Base-by-base conservation (phyloP, 2,329 filamentous ascomycete genomes). In the Podosphaera aphanis region DNA sequence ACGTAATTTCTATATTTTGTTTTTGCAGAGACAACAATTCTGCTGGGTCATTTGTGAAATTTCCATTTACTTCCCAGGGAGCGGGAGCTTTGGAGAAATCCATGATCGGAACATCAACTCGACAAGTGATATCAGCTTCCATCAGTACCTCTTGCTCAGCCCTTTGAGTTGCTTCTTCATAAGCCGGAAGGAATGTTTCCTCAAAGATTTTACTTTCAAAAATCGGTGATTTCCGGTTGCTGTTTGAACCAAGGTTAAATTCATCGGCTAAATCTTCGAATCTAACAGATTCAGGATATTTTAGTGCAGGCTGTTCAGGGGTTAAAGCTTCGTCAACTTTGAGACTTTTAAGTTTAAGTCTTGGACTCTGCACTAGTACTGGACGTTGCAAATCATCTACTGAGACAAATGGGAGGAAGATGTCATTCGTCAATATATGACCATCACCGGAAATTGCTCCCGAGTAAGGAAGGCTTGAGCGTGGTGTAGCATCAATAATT, bases 361-460 rank as follows among this genome's bases (percentile, higher is more conserved):
- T 43, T 35, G 44, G 40, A 7, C 19, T 13, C 27, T 50, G 45
- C n/a, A 38, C 7, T n/a, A 46, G 31, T 10, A 50, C 43, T 7
- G 48, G 44, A 33, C 46, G 19, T 4, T 31, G 6, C 7, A 25
- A 41, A n/a, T 45, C 44, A 8, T 49, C 46, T 3, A 51, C 15
- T 39, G 43, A 53, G 23, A 44, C 51, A 5, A 52, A 42, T 23
- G 52, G 48, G 2, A 49, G 47, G 33, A 52, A 55, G 29, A 94
- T 65, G 53, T 92, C 81, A 2, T 70, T 65, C 19, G 93, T 70
- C 51, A 77, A 81, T 13, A 77, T 66, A 5, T 70, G 64, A 33
- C 69, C 67, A 39, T 73, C 71, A 29, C 60, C 65, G 5, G 16
- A 15, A 2, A 39, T 38, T 6, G 47, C 47, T 4, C 46, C 33